These are phyloP conservation scores for Diaporthe sp. DNA, from an alignment of 2,329 filamentous ascomycete species.

Conservation along the genomic window DNA sequence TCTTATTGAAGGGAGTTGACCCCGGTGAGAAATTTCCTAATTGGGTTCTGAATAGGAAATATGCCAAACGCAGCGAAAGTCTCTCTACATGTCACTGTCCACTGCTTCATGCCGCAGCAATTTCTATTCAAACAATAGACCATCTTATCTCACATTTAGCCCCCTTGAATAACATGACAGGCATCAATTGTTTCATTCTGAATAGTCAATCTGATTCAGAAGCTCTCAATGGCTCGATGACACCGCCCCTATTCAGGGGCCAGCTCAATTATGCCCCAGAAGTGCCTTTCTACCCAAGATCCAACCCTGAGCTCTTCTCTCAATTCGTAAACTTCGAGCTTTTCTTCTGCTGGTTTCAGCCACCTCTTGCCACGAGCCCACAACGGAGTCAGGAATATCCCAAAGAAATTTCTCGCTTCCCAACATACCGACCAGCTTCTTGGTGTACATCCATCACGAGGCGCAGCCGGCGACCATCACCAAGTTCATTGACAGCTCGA, in stretches of 20 bases:
- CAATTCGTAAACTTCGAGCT: not conserved
- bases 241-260: not conserved
- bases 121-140: conserved; percentile 29
- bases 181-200: not conserved
- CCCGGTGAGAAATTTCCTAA: not conserved
- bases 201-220: conserved; percentile 18
- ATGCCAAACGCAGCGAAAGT: not conserved
- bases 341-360: not conserved
- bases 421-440: not conserved
- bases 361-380: not conserved
- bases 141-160: not conserved
- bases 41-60: conserved; percentile 23
- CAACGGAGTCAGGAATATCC: not conserved
- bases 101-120: not conserved
- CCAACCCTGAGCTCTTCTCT: not conserved
- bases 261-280: not conserved
- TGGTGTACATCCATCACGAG: not conserved
- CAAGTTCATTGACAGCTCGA: not conserved
- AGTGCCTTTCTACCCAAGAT: not conserved
- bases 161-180: not conserved
- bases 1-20: not conserved
- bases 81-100: not conserved
- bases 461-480: not conserved
- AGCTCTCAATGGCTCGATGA: conserved; percentile 7
- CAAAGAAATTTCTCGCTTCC: not conserved